These are phyloP conservation scores for Aspergillus viridinutans DNA, from an alignment of 2,329 filamentous ascomycete genomes.

Conservation along the genomic window DNA sequence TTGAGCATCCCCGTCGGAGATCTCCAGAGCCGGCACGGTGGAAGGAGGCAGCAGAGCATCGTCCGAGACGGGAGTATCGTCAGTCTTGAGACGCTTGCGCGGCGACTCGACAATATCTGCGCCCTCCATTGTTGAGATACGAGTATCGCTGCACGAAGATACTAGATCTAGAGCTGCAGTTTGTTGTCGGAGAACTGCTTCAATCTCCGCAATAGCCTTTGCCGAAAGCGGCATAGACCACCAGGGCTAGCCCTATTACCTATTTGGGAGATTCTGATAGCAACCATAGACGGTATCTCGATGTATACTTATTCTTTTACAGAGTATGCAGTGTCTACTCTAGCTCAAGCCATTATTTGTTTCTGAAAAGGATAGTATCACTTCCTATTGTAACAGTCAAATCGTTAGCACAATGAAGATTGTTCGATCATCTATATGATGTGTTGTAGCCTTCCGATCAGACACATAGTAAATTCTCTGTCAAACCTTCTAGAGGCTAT, in stretches of 20 bases:
- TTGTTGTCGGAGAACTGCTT: conserved; percentile 10
- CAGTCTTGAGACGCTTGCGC: conserved; percentile 34
- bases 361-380: not conserved
- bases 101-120: conserved; percentile 31
- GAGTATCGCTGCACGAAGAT: not conserved
- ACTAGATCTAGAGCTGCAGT: conserved; percentile 10
- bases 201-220: conserved; percentile 6
- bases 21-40: conserved; percentile 8
- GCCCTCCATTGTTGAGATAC: conserved; percentile 25
- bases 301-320: not conserved
- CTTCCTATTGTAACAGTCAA: not conserved
- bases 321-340: not conserved
- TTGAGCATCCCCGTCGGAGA: conserved; percentile 25
- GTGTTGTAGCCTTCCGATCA: not conserved
- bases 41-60: conserved; percentile 14
- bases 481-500: too few relatives aligned
- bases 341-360: too few relatives aligned
- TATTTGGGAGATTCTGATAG: conserved; percentile 15
- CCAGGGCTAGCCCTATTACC: conserved; percentile 27
- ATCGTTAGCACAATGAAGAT: not conserved
- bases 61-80: conserved; percentile 16
- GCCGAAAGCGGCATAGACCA: conserved; percentile 16
- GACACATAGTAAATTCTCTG: not conserved
- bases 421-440: not conserved
- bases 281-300: not conserved